phyloP scores from a whole-genome alignment of 257 asterid genomes.

The Solanum stenotomum region DNA sequence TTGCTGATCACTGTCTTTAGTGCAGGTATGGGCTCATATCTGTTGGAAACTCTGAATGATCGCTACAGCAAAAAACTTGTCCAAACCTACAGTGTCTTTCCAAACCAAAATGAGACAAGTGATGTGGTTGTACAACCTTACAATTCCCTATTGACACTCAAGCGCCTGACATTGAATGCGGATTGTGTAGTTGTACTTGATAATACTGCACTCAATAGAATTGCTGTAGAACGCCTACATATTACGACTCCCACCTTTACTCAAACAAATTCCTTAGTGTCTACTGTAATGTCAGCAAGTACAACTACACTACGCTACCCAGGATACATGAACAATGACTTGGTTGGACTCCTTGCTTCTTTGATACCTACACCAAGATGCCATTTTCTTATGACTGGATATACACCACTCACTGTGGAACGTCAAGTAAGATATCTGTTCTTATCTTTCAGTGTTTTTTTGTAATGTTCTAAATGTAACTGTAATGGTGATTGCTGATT shows the following conservation, averaged over 20 bases:
- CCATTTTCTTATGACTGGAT: slow-evolving; percentile 97
- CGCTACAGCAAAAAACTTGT: slow-evolving; percentile 98
- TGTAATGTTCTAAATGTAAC: not conserved
- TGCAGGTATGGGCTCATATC: slow-evolving; percentile 97
- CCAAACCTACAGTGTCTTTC: slow-evolving; percentile 98
- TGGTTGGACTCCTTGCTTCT: slow-evolving; percentile 99
- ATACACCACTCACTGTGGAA: slow-evolving; percentile 97
- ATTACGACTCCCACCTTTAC: slow-evolving; percentile 88
- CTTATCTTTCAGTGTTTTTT: not conserved
- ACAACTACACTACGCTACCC: slow-evolving; percentile 96
- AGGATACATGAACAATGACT: slow-evolving; percentile 98
- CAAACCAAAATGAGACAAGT: slow-evolving; percentile 96
- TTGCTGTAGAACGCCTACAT: slow-evolving; percentile 95
- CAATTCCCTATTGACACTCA: slow-evolving; percentile 91
- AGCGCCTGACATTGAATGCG: slow-evolving; percentile 88
- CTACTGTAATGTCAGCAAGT: slow-evolving; percentile 99
- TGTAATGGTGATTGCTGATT: not conserved
- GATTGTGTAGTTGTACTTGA: slow-evolving; percentile 99
- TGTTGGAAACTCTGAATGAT: slow-evolving; percentile 91
- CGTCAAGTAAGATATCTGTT: slow-evolving; percentile 65
- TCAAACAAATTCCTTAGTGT: slow-evolving; percentile 91
- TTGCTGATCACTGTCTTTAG: slow-evolving; percentile 8
- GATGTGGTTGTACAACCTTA: slow-evolving; percentile 99
- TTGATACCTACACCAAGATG: slow-evolving; percentile 99
- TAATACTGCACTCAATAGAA: slow-evolving; percentile 91